Evolutionary conservation across 352 stramenopile species (phyloP), one percentile per base, ranked within the genome.

Genomic region (Phytophthora quininea): DNA sequence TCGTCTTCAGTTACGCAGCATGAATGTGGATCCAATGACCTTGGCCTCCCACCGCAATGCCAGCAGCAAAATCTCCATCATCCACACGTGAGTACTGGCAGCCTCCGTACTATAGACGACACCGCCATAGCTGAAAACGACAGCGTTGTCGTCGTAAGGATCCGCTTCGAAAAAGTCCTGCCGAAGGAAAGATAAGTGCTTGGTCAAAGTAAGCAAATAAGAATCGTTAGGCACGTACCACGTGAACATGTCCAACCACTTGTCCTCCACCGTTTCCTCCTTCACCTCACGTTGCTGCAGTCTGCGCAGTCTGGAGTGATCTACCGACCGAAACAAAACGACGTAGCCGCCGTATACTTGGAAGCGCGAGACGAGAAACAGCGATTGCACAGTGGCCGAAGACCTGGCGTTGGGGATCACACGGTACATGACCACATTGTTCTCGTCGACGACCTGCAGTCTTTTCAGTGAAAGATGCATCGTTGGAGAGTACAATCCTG

Each of bases 31-130:
- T 4, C 77, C 77, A 14, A 86, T 57, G 37, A 90, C 70, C 46
- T 76, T 81, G 19, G 62, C 64, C 56, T 92, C 81, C 77, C 78
- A 92, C 3, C 76, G 79, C 51, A 90, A 64, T 10, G 77, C 76
- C 12, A 92, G 83, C 32, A 88, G 64, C 54, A 90, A 64, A 31
- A 88, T 78, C 50, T 91, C 80, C 29, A 91, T 71, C 76, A 91
- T 87, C 80, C 84, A 92, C 37, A 82, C 63, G 30, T 79, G 70
- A 19, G 75, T 77, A 24, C 67, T 76, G 11, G 75, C 74, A 7
- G 78, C 77, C 2, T 65, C 65, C 4, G 67, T 79, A 54, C 81
- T 71, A 45, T 71, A 61, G 7, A 87, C 57, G 32, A 80, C 78
- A 2, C 83, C 83, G 1, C 83, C 81, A 35, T 88, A 89, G 37